Evolutionary conservation across 441 rosid genomes (phyloP).

Genomic region (Brassica balearica): DNA sequence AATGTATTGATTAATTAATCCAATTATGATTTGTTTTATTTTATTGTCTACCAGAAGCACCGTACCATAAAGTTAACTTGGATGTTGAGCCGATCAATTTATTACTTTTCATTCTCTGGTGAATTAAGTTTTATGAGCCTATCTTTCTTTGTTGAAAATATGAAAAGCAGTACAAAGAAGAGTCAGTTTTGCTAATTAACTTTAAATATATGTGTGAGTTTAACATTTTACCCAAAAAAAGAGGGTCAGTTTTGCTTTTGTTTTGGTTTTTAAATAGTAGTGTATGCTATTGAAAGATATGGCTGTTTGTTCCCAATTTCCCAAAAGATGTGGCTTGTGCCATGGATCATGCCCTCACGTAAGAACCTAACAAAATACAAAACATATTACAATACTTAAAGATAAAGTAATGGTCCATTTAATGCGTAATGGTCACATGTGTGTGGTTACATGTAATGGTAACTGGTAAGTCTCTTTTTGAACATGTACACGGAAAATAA

Average conservation of each 20-base stretch:
- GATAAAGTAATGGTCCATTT: constrained; percentile 23
- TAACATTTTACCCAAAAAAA: too few relatives aligned
- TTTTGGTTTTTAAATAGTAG: background rate
- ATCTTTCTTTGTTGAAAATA: constrained; percentile 39
- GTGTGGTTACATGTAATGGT: constrained; percentile 31
- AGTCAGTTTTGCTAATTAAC: constrained; percentile 16
- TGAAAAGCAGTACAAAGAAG: constrained; percentile 37
- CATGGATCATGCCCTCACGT: constrained; percentile 40
- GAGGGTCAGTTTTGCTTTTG: constrained; percentile 27
- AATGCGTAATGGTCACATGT: constrained; percentile 26
- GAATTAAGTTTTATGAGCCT: constrained; percentile 35
- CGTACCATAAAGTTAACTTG: constrained; percentile 30
- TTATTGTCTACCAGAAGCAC: constrained; percentile 15
- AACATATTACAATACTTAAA: constrained; percentile 30
- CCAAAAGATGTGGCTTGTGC: constrained; percentile 37
- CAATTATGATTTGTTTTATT: background rate
- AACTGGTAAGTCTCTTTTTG: constrained; percentile 5
- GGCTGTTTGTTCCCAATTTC: constrained; percentile 25
- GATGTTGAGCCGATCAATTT: constrained; percentile 37
- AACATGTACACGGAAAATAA: constrained; percentile 19
- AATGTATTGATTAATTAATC: constrained; percentile 19
- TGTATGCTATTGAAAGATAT: constrained; percentile 2
- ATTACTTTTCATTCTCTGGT: constrained; percentile 23
- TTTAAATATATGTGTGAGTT: too few relatives aligned
- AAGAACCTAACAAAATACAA: constrained; percentile 39